A percentile compares a stretch with the other conserved stretches of the same genome.
Evolutionary conservation across 1,284 basidiomycete genomes (phyloP).

Genomic region (Ustilago bromivora): DNA sequence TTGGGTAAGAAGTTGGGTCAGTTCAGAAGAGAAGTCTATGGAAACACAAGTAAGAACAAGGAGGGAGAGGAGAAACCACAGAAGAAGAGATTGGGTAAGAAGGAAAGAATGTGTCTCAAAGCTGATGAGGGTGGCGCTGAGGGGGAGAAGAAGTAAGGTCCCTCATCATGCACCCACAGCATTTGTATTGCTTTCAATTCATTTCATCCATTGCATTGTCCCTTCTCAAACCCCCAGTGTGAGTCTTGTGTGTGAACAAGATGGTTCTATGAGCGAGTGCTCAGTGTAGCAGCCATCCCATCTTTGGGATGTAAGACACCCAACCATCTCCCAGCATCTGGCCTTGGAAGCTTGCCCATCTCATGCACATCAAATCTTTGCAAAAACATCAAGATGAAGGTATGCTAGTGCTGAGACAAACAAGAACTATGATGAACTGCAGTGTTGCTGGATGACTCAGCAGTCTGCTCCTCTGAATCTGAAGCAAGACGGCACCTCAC

Average conservation of each 20-base stretch:
- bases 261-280: background rate
- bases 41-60: constrained; percentile 31
- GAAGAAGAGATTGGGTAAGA: constrained; percentile 63
- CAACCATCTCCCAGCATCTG: constrained; percentile 18
- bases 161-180: background rate
- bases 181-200: background rate
- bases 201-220: background rate
- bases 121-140: constrained; percentile 18
- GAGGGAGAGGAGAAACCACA: constrained; percentile 69
- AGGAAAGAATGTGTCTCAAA: constrained; percentile 58
- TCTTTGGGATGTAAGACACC: constrained; percentile 25
- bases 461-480: no score
- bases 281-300: constrained; percentile 11
- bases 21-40: constrained; percentile 74
- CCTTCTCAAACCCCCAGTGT: background rate
- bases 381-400: constrained; percentile 19
- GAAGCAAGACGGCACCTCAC: no score
- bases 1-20: constrained; percentile 78
- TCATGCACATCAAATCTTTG: constrained; percentile 15
- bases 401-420: no score
- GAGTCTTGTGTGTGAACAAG: background rate
- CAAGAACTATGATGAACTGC: background rate
- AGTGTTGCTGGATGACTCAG: no score
- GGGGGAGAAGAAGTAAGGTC: constrained; percentile 5
- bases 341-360: constrained; percentile 14